phyloP scores from a whole-genome alignment of 768 basidiomycete genomes.

The Psilocybe sp. region DNA sequence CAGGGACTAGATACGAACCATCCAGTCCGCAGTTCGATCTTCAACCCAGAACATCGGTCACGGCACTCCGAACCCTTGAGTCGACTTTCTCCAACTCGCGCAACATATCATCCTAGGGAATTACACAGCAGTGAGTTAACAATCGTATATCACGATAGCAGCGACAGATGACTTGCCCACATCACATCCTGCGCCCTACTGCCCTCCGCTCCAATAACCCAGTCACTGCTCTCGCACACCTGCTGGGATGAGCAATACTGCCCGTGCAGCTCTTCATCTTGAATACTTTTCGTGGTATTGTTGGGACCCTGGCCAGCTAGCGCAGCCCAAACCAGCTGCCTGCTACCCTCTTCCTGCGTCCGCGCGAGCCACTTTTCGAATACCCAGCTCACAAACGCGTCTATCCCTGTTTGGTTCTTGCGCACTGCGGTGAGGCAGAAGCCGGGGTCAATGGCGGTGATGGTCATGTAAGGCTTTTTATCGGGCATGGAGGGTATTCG shows the following conservation, averaged over 20 bases:
- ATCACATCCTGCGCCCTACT: neutral
- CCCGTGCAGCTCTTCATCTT: neutral
- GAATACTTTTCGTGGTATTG: too few relatives aligned
- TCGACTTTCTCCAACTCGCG: too few relatives aligned
- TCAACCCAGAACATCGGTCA: too few relatives aligned
- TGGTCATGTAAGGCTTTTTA: constrained; percentile 24
- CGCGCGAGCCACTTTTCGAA: constrained; percentile 31
- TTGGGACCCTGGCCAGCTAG: neutral
- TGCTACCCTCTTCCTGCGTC: constrained; percentile 35
- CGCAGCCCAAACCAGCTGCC: constrained; percentile 24
- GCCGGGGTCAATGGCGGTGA: constrained; percentile 40
- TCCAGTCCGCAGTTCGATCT: too few relatives aligned
- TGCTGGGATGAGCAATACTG: neutral
- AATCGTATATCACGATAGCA: too few relatives aligned
- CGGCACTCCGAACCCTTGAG: too few relatives aligned
- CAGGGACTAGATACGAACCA: too few relatives aligned
- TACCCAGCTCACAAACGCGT: constrained; percentile 14
- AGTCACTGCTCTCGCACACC: neutral
- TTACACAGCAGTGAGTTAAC: too few relatives aligned
- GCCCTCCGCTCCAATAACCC: neutral
- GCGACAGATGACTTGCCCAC: neutral
- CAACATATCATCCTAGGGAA: too few relatives aligned
- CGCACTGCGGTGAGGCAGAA: constrained; percentile 38
- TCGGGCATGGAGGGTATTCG: constrained; percentile 15
- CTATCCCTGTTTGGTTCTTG: constrained; percentile 15